Evolutionary conservation across 257 asterid genomes (phyloP), one percentile per base, ranked within the genome.

Genomic region (Ehretia macrophylla): DNA sequence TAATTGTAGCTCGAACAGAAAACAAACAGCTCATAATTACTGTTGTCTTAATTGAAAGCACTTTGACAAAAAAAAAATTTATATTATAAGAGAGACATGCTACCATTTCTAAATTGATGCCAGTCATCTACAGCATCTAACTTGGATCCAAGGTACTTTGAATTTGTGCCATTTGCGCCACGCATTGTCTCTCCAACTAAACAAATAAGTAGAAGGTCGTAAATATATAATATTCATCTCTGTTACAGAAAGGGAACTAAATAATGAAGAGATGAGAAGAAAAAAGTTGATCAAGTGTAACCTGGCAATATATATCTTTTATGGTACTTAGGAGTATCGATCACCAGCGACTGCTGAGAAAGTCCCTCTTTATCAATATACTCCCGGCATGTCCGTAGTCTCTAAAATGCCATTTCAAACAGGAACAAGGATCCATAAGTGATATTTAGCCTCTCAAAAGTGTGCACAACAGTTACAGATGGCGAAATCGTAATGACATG

Each of bases 271-370:
- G 27, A 58, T 27, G 22, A 39, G 57, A 38, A 22, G 35, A 39
- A 55, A 68, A 40, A 51, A 44, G 53, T 35, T 48, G 49, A 17
- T 63, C 37, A 62, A 46, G 14, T 17, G 55, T 72, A 58, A 78
- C 99, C 91, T 74, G 99, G 97, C 76, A 93, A 79, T 66, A 87
- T 86, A 72, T 85, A 93, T 68, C 94, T 76, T 67, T 83, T 92
- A 60, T 83, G 94, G 74, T 81, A 82, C 71, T 80, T 81, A 13
- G 99, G 99, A 61, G 97, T 86, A 75, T 81, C 79, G 51, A 93
- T 89, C 75, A 77, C 78, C n/a, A n/a, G n/a, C 77, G 93, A 87
- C 70, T 93, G 99, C 80, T 93, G 97, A 12, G 95, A 90, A 59
- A 81, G 60, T 57, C 99, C 99, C 79, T 90, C 94, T 0, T 86